Percentiles rank a stretch among this genome's conserved stretches.
These are phyloP conservation scores for Xerocomus minutiporus DNA, from an alignment of 1,284 basidiomycete genomes.

Conservation along the genomic window DNA sequence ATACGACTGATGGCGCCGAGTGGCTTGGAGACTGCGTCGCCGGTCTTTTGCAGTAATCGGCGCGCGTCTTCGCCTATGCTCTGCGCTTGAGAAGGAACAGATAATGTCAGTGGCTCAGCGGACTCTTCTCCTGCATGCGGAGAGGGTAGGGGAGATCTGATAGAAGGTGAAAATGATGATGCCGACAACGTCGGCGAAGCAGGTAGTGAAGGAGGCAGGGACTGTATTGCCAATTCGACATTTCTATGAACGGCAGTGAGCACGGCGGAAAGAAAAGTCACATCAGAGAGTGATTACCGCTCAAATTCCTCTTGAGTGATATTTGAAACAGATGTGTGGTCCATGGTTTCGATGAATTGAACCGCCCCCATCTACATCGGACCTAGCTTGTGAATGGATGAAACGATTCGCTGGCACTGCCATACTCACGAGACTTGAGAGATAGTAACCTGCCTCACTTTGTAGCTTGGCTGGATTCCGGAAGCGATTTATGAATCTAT, in stretches of 20 bases:
- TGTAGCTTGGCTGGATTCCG: constrained; percentile 85
- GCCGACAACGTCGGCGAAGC: constrained; percentile 43
- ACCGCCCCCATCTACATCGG: constrained; percentile 26
- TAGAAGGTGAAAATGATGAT: constrained; percentile 24
- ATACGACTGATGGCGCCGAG: constrained; percentile 84
- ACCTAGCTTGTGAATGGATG: constrained; percentile 5
- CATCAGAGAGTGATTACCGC: constrained; percentile 39
- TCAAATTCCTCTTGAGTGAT: constrained; percentile 95
- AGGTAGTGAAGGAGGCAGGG: constrained; percentile 59
- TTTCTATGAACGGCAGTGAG: constrained; percentile 42
- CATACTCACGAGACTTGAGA: constrained; percentile 80
- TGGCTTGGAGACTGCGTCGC: constrained; percentile 84
- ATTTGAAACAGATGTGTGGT: constrained; percentile 86
- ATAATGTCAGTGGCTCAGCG: constrained; percentile 67
- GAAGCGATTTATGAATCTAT: constrained; percentile 93
- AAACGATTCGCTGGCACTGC: not conserved
- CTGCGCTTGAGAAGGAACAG: constrained; percentile 47
- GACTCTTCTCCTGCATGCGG: constrained; percentile 80
- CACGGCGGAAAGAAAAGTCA: not conserved
- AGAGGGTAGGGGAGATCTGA: constrained; percentile 30
- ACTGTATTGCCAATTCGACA: constrained; percentile 80
- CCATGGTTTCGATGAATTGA: constrained; percentile 70
- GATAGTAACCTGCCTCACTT: constrained; percentile 96
- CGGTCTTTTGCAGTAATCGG: constrained; percentile 79
- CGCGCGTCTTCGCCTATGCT: constrained; percentile 74